Percentiles rank a stretch among this genome's conserved stretches.
phyloP scores from a whole-genome alignment of 495 filamentous ascomycete genomes.

The Hyaloscypha bicolor region DNA sequence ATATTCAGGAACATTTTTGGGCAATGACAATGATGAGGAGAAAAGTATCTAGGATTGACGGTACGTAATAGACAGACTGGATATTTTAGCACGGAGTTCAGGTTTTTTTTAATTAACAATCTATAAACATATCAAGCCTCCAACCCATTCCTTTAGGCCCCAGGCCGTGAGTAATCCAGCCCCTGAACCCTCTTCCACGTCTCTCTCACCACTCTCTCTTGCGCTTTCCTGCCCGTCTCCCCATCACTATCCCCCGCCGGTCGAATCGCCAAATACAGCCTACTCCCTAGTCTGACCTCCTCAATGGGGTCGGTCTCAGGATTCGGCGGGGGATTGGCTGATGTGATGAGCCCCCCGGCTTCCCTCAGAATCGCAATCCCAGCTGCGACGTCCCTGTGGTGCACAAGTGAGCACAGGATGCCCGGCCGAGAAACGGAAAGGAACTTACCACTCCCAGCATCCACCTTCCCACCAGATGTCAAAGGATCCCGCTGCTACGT shows the following conservation, averaged over 20 bases:
- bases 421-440: background rate
- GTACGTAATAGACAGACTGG: background rate
- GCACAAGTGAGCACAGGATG: slow-evolving; percentile 4
- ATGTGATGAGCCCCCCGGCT: slow-evolving; percentile 69
- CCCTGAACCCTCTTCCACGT: slow-evolving; percentile 65
- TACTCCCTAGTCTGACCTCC: slow-evolving; percentile 58
- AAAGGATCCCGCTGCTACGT: slow-evolving; percentile 68
- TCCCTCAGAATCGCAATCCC: slow-evolving; percentile 77
- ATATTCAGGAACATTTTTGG: background rate
- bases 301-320: slow-evolving; percentile 55
- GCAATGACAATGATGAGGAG: background rate
- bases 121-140: background rate
- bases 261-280: slow-evolving; percentile 68
- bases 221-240: slow-evolving; percentile 62
- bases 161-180: slow-evolving; percentile 63
- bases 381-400: slow-evolving; percentile 70
- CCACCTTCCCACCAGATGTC: slow-evolving; percentile 88
- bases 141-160: slow-evolving; percentile 38
- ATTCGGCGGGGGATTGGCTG: slow-evolving; percentile 64
- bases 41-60: background rate
- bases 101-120: background rate
- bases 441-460: slow-evolving; percentile 69
- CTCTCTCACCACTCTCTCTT: slow-evolving; percentile 68
- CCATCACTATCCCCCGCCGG: slow-evolving; percentile 60
- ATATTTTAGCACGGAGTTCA: slow-evolving; percentile 1